Evolutionary conservation across 495 filamentous ascomycete genomes (phyloP).

Genomic region (Neurospora intermedia): DNA sequence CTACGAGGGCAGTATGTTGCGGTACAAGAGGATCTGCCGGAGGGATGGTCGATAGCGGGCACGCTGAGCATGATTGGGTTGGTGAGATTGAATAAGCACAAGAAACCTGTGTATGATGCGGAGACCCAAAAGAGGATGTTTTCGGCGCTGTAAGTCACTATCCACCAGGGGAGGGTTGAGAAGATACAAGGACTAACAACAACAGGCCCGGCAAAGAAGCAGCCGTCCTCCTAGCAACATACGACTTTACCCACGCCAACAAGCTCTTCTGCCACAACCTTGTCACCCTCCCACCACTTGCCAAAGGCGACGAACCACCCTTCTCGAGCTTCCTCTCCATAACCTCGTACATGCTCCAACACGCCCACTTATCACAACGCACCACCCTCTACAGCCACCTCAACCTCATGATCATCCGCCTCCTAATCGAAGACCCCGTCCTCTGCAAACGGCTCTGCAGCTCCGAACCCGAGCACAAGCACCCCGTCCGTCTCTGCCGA

Average conservation of each 20-base stretch:
- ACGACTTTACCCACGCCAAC: constrained; percentile 91
- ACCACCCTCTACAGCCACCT: constrained; percentile 73
- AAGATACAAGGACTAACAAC: constrained; percentile 15
- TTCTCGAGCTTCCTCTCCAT: constrained; percentile 78
- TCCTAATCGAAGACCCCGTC: constrained; percentile 77
- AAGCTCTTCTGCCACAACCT: constrained; percentile 89
- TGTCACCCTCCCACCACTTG: constrained; percentile 46
- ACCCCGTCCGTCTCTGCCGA: constrained; percentile 71
- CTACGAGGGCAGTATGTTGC: constrained; percentile 68
- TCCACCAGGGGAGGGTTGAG: neutral
- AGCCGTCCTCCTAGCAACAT: constrained; percentile 70
- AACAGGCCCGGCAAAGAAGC: constrained; percentile 66
- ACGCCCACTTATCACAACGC: constrained; percentile 74
- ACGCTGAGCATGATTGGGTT: constrained; percentile 81
- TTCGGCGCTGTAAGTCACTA: constrained; percentile 37
- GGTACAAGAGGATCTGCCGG: constrained; percentile 85
- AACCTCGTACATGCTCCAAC: constrained; percentile 85
- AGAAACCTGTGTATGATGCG: constrained; percentile 41
- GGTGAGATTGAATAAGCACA: constrained; percentile 24
- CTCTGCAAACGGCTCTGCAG: constrained; percentile 78
- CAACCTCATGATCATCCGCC: constrained; percentile 70
- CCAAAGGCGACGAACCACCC: constrained; percentile 60
- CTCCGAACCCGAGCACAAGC: constrained; percentile 53
- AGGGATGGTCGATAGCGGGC: constrained; percentile 74
- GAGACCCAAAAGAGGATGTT: constrained; percentile 77